Conservation (phyloP, 345 rosid species). For the Populus simonii region DNA sequence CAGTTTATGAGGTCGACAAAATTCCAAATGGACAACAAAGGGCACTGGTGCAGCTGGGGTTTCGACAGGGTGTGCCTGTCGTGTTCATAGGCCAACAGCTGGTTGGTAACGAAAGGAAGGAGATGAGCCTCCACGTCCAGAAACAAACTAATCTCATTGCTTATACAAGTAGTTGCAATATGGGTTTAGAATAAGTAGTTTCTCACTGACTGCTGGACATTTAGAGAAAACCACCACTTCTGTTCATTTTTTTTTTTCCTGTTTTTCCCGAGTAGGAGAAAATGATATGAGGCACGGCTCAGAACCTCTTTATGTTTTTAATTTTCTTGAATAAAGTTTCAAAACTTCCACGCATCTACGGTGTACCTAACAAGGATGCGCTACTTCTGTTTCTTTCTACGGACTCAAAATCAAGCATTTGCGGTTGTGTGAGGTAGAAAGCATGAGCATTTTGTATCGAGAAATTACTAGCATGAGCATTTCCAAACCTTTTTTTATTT, state of each 20-base stretch:
- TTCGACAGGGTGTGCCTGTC: slow-evolving; percentile 24
- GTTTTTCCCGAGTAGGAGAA: no score
- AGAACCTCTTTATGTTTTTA: no score
- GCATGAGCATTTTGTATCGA: not conserved
- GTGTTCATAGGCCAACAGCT: slow-evolving; percentile 28
- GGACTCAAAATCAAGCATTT: not conserved
- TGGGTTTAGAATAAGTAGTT: slow-evolving; percentile 13
- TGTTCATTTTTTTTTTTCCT: no score
- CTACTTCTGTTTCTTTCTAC: not conserved
- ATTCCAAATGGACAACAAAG: slow-evolving; percentile 25
- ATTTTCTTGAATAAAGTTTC: not conserved
- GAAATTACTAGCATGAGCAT: not conserved
- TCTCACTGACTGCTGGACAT: not conserved
- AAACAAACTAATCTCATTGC: slow-evolving; percentile 25
- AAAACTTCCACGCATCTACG: not conserved
- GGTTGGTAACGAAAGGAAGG: slow-evolving; percentile 22
- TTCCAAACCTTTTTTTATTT: no score
- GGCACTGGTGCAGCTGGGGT: slow-evolving; percentile 26
- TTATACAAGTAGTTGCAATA: slow-evolving; percentile 25
- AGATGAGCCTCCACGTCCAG: slow-evolving; percentile 26
- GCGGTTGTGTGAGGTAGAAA: no score
- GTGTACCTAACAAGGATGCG: not conserved
- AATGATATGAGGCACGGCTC: no score
- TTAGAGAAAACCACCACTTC: no score
- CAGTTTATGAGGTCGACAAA: slow-evolving; percentile 23